Evolutionary conservation across 2,329 filamentous ascomycete genomes (phyloP).

Genomic region (Neurospora crassa): DNA sequence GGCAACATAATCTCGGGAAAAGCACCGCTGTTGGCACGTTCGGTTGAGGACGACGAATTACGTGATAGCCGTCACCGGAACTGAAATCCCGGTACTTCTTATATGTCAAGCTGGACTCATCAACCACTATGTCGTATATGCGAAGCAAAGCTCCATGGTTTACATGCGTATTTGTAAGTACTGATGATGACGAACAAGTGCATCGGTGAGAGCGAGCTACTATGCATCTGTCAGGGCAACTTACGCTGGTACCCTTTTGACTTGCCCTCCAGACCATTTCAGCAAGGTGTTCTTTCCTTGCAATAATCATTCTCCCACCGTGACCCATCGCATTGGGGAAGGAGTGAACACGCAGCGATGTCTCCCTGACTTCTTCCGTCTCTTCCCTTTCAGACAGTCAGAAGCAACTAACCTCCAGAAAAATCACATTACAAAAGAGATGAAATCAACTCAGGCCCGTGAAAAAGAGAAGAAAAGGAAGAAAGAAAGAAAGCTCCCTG

Average conservation of each 20-base stretch:
- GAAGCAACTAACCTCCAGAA: background rate
- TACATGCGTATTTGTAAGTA: background rate
- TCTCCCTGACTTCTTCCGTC: background rate
- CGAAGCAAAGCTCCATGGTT: background rate
- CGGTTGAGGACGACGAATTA: background rate
- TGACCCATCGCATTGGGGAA: background rate
- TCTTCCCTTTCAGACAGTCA: background rate
- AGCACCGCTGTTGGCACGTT: background rate
- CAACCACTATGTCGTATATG: background rate
- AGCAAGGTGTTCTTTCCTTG: background rate
- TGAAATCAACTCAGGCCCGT: background rate
- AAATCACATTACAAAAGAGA: background rate
- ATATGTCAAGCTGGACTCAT: background rate
- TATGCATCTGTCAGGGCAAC: background rate
- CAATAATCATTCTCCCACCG: background rate
- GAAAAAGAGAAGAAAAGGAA: no score
- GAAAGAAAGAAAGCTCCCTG: background rate
- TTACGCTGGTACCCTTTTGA: background rate
- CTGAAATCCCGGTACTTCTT: background rate
- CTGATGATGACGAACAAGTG: background rate
- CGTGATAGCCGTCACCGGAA: background rate
- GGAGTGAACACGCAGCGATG: background rate
- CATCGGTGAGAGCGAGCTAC: background rate
- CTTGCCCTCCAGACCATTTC: background rate
- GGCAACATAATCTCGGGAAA: background rate